Percentiles rank a stretch among this genome's conserved stretches.
Conservation (phyloP, 352 stramenopile species). For the Phytophthora chlamydospora region DNA sequence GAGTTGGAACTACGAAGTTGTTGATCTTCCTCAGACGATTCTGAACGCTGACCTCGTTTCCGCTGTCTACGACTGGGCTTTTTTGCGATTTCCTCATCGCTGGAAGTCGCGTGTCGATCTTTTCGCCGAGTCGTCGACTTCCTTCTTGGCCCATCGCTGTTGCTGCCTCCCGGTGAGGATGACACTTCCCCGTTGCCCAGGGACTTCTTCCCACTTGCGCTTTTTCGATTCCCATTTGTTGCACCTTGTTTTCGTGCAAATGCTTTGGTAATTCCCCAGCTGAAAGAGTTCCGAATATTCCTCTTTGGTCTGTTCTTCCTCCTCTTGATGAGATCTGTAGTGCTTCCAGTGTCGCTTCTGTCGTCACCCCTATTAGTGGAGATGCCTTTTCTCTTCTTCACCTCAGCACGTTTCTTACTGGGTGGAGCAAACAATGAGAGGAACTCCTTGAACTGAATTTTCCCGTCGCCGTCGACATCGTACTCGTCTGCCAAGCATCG, state of each 20-base stretch:
- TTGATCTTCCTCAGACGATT: slow-evolving; percentile 12
- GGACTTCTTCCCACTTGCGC: slow-evolving; percentile 8
- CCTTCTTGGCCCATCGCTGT: slow-evolving; percentile 11
- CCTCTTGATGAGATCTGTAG: slow-evolving; percentile 18
- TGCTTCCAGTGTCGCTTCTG: slow-evolving; percentile 27
- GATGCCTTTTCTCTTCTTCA: slow-evolving; percentile 25
- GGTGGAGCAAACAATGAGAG: slow-evolving; percentile 47
- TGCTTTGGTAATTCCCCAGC: slow-evolving; percentile 72
- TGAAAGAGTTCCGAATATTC: slow-evolving; percentile 72
- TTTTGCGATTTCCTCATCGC: slow-evolving; percentile 11
- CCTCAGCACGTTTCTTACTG: slow-evolving; percentile 7
- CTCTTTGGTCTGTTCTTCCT: slow-evolving; percentile 37
- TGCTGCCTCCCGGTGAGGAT: slow-evolving; percentile 23
- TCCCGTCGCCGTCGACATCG: slow-evolving; percentile 61
- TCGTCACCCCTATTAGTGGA: background rate
- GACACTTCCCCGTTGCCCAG: slow-evolving; percentile 1
- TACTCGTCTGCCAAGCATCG: slow-evolving; percentile 69
- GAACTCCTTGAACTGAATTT: slow-evolving; percentile 71
- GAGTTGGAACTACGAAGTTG: slow-evolving; percentile 9
- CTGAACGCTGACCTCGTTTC: slow-evolving; percentile 13
- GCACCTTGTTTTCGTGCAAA: slow-evolving; percentile 63
- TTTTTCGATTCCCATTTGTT: slow-evolving; percentile 15
- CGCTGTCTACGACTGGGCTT: slow-evolving; percentile 9
- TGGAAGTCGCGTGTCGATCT: slow-evolving; percentile 22
- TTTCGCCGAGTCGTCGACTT: slow-evolving; percentile 3